phyloP scores from a whole-genome alignment of 148 eudicot species.

The Suaeda aralocaspica region DNA sequence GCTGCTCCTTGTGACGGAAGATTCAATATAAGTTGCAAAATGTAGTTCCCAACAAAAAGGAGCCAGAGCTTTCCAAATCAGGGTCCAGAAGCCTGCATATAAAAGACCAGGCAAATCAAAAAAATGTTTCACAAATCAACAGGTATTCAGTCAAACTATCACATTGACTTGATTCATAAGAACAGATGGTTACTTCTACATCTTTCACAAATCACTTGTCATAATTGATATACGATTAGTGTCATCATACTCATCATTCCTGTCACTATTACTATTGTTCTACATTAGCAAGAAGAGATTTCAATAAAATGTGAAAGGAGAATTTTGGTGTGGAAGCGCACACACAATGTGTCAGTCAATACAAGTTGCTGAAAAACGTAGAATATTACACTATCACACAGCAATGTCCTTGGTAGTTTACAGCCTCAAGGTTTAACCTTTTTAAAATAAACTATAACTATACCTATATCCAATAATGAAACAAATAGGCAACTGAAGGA shows the following conservation, averaged over 20 bases:
- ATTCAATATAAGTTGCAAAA: slow-evolving; percentile 91
- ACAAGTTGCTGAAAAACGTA: not conserved
- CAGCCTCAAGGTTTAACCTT: not conserved
- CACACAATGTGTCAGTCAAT: not conserved
- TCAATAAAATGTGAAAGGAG: not conserved
- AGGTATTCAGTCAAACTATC: not conserved
- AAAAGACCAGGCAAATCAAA: not conserved
- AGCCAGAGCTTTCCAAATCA: slow-evolving; percentile 83
- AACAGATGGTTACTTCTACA: not conserved
- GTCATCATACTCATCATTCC: not conserved
- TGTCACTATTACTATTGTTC: not conserved
- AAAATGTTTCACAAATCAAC: not conserved
- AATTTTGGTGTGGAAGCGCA: too few species aligned
- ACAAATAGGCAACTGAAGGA: not conserved
- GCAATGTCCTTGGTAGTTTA: not conserved
- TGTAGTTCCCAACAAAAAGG: slow-evolving; percentile 90
- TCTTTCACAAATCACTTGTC: not conserved
- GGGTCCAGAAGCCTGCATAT: slow-evolving; percentile 92
- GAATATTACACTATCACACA: not conserved
- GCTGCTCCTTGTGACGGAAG: slow-evolving; percentile 90
- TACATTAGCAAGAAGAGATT: not conserved
- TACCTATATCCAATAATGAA: not conserved
- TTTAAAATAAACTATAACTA: not conserved
- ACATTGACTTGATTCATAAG: not conserved
- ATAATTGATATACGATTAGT: not conserved